Percentiles rank a stretch among this genome's conserved stretches.
Evolutionary conservation across 2,329 filamentous ascomycete genomes (phyloP).

Genomic region (Xylaria sp.): DNA sequence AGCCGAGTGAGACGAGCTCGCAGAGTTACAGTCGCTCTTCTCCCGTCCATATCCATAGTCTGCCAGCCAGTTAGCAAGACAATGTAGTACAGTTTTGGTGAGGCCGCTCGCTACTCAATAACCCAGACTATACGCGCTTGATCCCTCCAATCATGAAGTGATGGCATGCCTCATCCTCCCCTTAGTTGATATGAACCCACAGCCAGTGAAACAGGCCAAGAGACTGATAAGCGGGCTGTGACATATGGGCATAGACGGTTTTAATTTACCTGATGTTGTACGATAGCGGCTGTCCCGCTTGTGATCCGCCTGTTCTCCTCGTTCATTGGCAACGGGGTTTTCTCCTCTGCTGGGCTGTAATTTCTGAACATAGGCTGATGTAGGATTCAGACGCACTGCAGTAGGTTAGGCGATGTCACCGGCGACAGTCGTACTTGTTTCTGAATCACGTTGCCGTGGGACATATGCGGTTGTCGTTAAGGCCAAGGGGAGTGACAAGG

Average conservation of each 20-base stretch:
- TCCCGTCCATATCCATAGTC: background rate
- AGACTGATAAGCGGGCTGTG: background rate
- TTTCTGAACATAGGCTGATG: background rate
- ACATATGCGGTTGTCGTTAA: background rate
- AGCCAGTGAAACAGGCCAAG: background rate
- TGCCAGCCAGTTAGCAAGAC: background rate
- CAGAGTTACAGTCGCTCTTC: background rate
- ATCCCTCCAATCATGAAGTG: background rate
- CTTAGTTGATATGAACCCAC: background rate
- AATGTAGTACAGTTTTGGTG: background rate
- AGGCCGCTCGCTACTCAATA: background rate
- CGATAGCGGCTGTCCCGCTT: conserved; percentile 1
- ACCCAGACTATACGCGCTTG: background rate
- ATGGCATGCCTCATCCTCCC: too few relatives aligned
- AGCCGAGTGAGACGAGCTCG: background rate
- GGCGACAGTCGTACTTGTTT: background rate
- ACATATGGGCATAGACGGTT: background rate
- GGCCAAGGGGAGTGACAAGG: background rate
- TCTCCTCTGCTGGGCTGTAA: background rate
- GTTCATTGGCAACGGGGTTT: background rate
- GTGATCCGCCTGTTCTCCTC: background rate
- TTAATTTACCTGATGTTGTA: background rate
- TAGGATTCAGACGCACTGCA: background rate
- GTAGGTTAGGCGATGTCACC: conserved; percentile 2
- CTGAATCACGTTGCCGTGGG: background rate